Evolutionary conservation across 2,329 filamentous ascomycete genomes (phyloP), one percentile per base, ranked within the genome.

Genomic region (Allantophomopsis cytisporea): DNA sequence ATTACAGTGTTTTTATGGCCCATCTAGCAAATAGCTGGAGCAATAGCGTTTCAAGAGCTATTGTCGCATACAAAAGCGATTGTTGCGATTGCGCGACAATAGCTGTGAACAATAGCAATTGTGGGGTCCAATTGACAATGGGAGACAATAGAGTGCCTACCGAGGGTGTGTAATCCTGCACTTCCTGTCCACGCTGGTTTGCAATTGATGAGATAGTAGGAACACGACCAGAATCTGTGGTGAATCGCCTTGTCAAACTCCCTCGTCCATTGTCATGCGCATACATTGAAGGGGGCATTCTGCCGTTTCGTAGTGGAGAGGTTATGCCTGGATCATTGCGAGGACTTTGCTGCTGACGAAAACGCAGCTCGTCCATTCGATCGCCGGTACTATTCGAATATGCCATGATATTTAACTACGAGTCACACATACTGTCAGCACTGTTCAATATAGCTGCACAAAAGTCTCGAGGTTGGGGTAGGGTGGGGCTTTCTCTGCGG

Each of bases 191-290:
- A 31, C 54, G 48, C 44, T 54, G 54, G 23, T 23, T 50, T n/a
- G 50, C 43, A 34, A 55, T 48, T 36, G 54, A 50, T 42, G 71
- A 74, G 61, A 84, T 66, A 57, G 82, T 85, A 60, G 83, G 81
- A 62, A 89, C 67, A 71, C 87, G 73, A 62, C 85, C 71, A 63
- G 84, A 79, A 64, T 94, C 93, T 42, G 88, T 91, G 47, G 89
- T 96, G 64, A 96, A 96, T 56, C 89, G 82, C 55, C 89, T 80
- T 61, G 88, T 85, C 57, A 96, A 69, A 51, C 78, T 79, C 46
- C 76, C 75, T 60, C 88, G 79, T 48, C 73, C 73, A 56, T 94
- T 85, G 59, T 76, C 71, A 47, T 71, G 59, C 45, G 66, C 59
- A 41, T 65, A 59, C 42, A 67, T 62, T 47, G 71, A 68, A 48